Percentiles rank a stretch among this genome's conserved stretches.
phyloP scores from a whole-genome alignment of 1,284 basidiomycete genomes.

The Microbotryum scabiosae region DNA sequence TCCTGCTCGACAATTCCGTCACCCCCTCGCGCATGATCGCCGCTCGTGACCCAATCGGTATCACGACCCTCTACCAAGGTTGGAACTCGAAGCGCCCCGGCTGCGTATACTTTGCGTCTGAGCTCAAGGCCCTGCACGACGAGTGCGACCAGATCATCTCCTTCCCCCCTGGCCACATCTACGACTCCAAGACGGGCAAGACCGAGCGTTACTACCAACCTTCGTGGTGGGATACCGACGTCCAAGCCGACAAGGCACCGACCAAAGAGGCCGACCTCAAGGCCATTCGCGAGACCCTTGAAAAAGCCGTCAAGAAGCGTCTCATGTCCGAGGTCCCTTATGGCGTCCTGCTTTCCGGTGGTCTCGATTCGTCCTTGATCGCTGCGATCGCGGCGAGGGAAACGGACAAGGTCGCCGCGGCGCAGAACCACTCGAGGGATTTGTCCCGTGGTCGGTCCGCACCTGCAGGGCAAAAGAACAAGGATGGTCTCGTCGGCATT shows the following conservation, averaged over 20 bases:
- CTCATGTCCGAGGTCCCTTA: slow-evolving; percentile 99
- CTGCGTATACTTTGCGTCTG: slow-evolving; percentile 85
- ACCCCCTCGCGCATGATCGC: slow-evolving; percentile 85
- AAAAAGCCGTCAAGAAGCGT: slow-evolving; percentile 87
- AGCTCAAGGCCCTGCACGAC: slow-evolving; percentile 84
- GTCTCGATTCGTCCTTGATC: slow-evolving; percentile 91
- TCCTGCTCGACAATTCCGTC: slow-evolving; percentile 86
- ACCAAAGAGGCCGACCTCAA: slow-evolving; percentile 60
- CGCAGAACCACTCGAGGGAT: slow-evolving; percentile 50
- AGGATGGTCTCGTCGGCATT: slow-evolving; percentile 28
- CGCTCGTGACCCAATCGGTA: slow-evolving; percentile 93
- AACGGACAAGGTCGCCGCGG: slow-evolving; percentile 81
- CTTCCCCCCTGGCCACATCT: slow-evolving; percentile 96
- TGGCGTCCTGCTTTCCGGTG: slow-evolving; percentile 90
- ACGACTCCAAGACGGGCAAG: slow-evolving; percentile 68
- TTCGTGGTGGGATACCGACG: slow-evolving; percentile 72
- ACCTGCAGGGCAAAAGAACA: not conserved
- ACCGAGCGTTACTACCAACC: slow-evolving; percentile 77
- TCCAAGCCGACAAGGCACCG: slow-evolving; percentile 51
- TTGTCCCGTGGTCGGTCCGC: slow-evolving; percentile 19
- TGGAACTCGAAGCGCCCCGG: slow-evolving; percentile 78
- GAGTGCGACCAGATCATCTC: slow-evolving; percentile 92
- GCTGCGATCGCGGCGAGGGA: slow-evolving; percentile 94
- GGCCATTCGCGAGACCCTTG: slow-evolving; percentile 68
- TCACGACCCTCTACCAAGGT: slow-evolving; percentile 97